Percentiles rank a stretch among this genome's conserved stretches.
phyloP scores from a whole-genome alignment of 1,139 yeast genomes.

The Yarrowia galli region DNA sequence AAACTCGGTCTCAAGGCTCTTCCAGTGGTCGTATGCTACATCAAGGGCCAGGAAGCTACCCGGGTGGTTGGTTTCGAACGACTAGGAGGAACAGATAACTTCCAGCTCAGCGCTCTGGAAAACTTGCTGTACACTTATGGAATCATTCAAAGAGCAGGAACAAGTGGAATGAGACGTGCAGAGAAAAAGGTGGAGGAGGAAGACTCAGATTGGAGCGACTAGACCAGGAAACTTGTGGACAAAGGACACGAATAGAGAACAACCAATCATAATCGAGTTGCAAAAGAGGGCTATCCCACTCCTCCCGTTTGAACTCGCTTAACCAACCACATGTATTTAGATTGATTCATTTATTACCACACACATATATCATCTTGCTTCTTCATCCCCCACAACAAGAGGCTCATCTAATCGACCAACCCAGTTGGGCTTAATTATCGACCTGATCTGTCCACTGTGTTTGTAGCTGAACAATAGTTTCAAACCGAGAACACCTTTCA shows the following conservation, averaged over 20 bases:
- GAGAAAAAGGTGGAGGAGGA: conserved; percentile 18
- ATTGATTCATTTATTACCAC: conserved; percentile 5
- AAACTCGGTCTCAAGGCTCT: conserved; percentile 68
- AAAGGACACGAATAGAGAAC: no score
- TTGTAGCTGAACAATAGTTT: no score
- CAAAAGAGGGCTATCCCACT: no score
- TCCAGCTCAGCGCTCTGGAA: conserved; percentile 59
- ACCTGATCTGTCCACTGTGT: no score
- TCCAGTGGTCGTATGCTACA: conserved; percentile 74
- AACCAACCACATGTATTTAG: neutral
- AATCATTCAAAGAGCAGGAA: conserved; percentile 16
- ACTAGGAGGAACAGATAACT: conserved; percentile 56
- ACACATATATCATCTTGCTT: no score
- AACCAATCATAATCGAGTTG: no score
- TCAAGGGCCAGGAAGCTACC: conserved; percentile 63
- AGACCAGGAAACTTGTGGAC: no score
- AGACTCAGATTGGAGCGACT: conserved; percentile 33
- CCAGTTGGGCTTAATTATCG: no score
- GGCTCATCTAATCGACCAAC: no score
- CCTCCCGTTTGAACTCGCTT: no score
- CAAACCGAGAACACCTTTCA: no score
- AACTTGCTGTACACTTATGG: conserved; percentile 45
- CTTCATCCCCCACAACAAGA: no score
- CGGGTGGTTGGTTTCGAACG: conserved; percentile 73
- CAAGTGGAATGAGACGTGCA: neutral